Evolutionary conservation across 495 filamentous ascomycete genomes (phyloP), one percentile per base, ranked within the genome.

Genomic region (Ramalina intermedia): DNA sequence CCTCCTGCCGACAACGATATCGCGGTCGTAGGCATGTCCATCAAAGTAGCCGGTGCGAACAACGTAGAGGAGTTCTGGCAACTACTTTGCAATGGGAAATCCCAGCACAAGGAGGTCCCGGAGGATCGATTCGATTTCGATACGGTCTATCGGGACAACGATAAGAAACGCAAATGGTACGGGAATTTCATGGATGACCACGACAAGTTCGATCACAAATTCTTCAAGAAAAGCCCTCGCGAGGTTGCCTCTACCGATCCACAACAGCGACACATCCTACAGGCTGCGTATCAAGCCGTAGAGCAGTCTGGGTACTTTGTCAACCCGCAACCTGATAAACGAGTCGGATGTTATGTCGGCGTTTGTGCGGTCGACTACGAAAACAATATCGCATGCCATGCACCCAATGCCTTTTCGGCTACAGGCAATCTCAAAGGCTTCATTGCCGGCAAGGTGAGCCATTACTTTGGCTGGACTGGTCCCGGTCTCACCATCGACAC

Each of bases 191-290:
- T 77, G 4, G 42, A 57, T 9, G 63, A 70, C 23, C 51, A 52
- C 6, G 69, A 72, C 43, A 55, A 55, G 14, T 76, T 74, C 37
- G 76, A 81, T 44, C 66, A 70, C 41, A 55, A 61, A 12, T 78
- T 79, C 61, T 81, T 77, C 64, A 68, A 65, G 45, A 66, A 58
- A 42, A 66, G 57, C 16, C 61, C 69, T 0, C 59, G 69, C 6
- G 76, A 80, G 55, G 62, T 63, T 0, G 51, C 59, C 16, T 61
- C 64, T 2, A 70, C 68, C 55, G 76, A 77, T 44, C 76, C 74
- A 0, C 71, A 74, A 43, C 72, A 72, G 37, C 61, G 75, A 0
- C 58, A 71, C 0, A 40, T 75, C 1, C 66, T 78, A 2, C 67
- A 77, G 29, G 55, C 62, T 0, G 60, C 66, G 1, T 76, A 77